These are phyloP conservation scores for Chrysoporthe deuterocubensis DNA, from an alignment of 2,329 filamentous ascomycete genomes.

Conservation along the genomic window DNA sequence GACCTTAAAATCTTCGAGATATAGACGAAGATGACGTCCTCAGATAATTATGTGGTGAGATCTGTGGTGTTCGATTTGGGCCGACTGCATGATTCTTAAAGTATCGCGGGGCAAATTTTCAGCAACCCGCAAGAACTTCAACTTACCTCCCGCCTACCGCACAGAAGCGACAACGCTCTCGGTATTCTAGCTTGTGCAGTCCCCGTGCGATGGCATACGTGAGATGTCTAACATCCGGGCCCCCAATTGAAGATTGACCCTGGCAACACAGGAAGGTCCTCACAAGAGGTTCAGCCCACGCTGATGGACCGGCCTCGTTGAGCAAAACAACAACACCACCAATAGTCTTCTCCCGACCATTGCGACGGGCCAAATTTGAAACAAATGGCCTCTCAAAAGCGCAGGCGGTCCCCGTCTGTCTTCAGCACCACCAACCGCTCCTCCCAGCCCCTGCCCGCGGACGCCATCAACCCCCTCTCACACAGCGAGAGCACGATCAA, in stretches of 20 bases:
- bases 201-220: background rate
- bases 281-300: background rate
- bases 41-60: too few relatives aligned
- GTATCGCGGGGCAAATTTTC: too few relatives aligned
- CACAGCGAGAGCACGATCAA: constrained; percentile 55
- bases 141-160: too few relatives aligned
- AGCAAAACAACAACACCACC: background rate
- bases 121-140: too few relatives aligned
- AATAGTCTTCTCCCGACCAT: background rate
- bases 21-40: too few relatives aligned
- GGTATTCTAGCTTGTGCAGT: background rate
- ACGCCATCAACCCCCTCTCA: constrained; percentile 59
- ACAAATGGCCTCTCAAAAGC: constrained; percentile 37
- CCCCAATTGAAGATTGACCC: background rate
- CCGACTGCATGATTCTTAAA: too few relatives aligned
- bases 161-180: background rate
- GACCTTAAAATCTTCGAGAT: too few relatives aligned
- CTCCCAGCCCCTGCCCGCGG: constrained; percentile 34
- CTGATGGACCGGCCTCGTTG: background rate
- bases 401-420: constrained; percentile 38
- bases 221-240: background rate
- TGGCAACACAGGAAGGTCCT: background rate
- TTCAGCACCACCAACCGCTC: constrained; percentile 28
- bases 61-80: too few relatives aligned
- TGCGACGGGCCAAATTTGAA: constrained; percentile 26